Evolutionary conservation across 768 basidiomycete genomes (phyloP), one percentile per base, ranked within the genome.

Genomic region (Kwoniella mangroviensis): DNA sequence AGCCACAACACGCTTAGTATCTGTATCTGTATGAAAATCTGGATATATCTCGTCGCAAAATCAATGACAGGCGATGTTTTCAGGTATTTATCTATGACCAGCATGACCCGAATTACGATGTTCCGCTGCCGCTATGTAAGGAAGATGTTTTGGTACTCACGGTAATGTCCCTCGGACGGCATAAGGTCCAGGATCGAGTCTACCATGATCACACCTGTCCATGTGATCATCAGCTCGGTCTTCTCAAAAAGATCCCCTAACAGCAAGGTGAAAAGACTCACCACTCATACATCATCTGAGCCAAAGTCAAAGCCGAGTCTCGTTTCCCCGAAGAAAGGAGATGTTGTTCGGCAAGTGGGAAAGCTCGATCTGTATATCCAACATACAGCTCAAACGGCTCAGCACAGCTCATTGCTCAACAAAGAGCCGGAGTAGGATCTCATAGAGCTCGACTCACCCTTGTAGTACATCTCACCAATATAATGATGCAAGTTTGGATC

Each of bases 401-500:
- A 34, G 34, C 34, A 1, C 34, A 34, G 6, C 4, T 34, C 34
- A 28, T 28, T 28, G 28, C 28, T 28, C 28, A 4, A 3, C 9
- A 1, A 34, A 34, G 34, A 0, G 6, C 9, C 6, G 34, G 6
- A 34, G 6, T 34, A 7, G 34, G 6, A 7, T 0, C 4, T 7
- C 6, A 4, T 7, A 53, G 15, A 55, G 4, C 1, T 21, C 19
- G 0, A 65, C 70, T 43, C 53, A 80, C 82, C 82, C 69, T 83
- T 81, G 69, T 79, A 81, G 67, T 80, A 86, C 40, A 97, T 84
- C 81, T 95, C 91, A 4, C 94, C 97, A 57, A 97, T 84, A 81
- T 98, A 98, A 70, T 93, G 90, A 55, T 94, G 94, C 61, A 99
- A 85, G 67, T 88, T 88, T 41, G 90, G 89, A 85, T 99, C 97